Conservation (phyloP, 495 filamentous ascomycete species). For the Emericellopsis terricola region DNA sequence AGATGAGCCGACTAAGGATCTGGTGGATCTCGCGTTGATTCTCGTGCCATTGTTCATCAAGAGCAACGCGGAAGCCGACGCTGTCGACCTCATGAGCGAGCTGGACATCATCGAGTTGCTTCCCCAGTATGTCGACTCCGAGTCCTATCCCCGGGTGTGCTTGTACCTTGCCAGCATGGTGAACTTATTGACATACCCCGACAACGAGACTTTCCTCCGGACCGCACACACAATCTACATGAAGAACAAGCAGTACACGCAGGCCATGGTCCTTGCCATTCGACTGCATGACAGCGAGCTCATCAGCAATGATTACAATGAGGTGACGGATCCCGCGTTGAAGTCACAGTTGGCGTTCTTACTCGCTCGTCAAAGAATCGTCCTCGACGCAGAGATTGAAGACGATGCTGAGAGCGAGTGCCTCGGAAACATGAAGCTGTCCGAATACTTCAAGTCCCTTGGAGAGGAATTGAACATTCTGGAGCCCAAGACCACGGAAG, state of each 20-base stretch:
- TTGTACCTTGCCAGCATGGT: constrained; percentile 99
- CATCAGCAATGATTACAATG: constrained; percentile 59
- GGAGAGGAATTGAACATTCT: constrained; percentile 94
- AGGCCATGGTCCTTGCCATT: constrained; percentile 88
- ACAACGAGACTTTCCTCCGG: constrained; percentile 84
- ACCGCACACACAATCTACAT: constrained; percentile 88
- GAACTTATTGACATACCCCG: constrained; percentile 86
- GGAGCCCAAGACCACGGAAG: constrained; percentile 90
- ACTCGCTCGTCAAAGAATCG: constrained; percentile 79
- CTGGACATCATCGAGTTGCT: constrained; percentile 91
- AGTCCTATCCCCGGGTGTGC: constrained; percentile 84
- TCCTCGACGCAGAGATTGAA: constrained; percentile 32
- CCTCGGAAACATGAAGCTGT: constrained; percentile 69
- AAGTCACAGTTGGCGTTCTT: constrained; percentile 93
- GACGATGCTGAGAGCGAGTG: constrained; percentile 50
- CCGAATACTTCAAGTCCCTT: constrained; percentile 82
- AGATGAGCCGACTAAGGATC: constrained; percentile 47
- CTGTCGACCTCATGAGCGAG: constrained; percentile 91
- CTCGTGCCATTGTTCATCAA: constrained; percentile 90
- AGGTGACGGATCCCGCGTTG: constrained; percentile 61
- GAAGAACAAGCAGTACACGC: constrained; percentile 74
- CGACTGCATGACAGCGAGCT: constrained; percentile 72
- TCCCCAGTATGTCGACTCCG: constrained; percentile 76
- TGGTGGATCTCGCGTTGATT: constrained; percentile 62
- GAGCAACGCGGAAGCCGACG: constrained; percentile 96